phyloP scores from a whole-genome alignment of 129 eudicot species.

The Heracleum sosnowskyi region DNA sequence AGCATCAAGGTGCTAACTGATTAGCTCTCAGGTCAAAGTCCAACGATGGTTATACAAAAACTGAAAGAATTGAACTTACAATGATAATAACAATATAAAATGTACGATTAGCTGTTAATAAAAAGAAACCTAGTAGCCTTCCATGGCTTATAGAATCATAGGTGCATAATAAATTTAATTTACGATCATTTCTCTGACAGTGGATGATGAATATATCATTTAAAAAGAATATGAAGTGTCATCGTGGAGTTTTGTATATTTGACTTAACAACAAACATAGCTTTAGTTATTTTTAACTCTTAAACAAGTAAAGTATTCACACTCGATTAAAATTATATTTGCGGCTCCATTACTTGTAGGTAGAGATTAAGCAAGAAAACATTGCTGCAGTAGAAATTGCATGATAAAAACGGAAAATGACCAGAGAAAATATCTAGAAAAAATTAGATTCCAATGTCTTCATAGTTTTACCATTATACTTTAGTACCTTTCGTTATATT shows the following conservation, averaged over 20 bases:
- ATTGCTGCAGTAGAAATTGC: too few species aligned
- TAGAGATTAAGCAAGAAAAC: too few species aligned
- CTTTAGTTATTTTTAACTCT: neutral
- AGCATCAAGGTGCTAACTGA: neutral
- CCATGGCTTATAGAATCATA: neutral
- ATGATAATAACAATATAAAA: too few species aligned
- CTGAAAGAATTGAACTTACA: neutral
- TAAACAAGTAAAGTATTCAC: too few species aligned
- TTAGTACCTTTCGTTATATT: neutral
- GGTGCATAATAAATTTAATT: neutral
- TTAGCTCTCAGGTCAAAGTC: neutral
- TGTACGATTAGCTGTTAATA: neutral
- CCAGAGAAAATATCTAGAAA: too few species aligned
- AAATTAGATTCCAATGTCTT: too few species aligned
- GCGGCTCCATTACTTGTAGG: too few species aligned
- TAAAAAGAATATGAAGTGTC: neutral
- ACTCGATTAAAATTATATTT: too few species aligned
- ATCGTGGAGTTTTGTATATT: neutral
- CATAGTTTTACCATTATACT: too few species aligned
- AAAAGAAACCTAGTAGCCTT: neutral
- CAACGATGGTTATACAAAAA: too few species aligned
- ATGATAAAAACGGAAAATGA: too few species aligned
- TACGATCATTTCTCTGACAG: too few species aligned
- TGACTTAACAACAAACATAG: neutral
- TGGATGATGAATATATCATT: neutral